phyloP scores from a whole-genome alignment of 2,329 filamentous ascomycete genomes.

The Colletotrichum lentis region DNA sequence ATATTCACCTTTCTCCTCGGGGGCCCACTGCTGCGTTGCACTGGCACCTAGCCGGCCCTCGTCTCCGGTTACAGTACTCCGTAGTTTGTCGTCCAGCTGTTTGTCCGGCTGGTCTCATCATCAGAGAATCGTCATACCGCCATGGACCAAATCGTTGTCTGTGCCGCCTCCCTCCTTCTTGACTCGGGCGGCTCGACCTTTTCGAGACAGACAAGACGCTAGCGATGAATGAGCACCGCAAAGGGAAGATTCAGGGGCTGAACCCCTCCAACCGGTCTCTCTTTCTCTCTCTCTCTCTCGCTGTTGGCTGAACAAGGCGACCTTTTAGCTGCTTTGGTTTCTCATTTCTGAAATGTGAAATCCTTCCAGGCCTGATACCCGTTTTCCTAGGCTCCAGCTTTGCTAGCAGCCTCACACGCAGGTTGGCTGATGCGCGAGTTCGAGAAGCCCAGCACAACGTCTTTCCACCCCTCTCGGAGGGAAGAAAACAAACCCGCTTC shows the following conservation, averaged over 20 bases:
- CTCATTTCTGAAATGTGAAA: background rate
- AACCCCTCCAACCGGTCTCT: background rate
- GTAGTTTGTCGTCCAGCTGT: slow-evolving; percentile 19
- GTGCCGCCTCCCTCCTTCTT: slow-evolving; percentile 24
- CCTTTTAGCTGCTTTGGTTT: background rate
- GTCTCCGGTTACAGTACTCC: slow-evolving; percentile 20
- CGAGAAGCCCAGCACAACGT: slow-evolving; percentile 12
- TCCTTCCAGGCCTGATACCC: background rate
- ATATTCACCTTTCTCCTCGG: background rate
- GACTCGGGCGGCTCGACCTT: slow-evolving; percentile 22
- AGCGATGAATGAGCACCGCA: slow-evolving; percentile 4
- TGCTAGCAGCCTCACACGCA: background rate
- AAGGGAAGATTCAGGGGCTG: slow-evolving; percentile 17
- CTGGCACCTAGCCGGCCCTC: slow-evolving; percentile 19
- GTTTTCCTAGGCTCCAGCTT: background rate
- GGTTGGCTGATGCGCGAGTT: background rate
- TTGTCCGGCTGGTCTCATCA: slow-evolving; percentile 23
- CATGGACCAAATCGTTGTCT: slow-evolving; percentile 31
- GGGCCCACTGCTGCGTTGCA: slow-evolving; percentile 19
- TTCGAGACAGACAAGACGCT: slow-evolving; percentile 24
- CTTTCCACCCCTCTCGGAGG: slow-evolving; percentile 25
- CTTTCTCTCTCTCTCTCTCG: background rate
- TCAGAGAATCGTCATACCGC: slow-evolving; percentile 30
- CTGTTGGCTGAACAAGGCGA: background rate
- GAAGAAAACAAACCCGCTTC: slow-evolving; percentile 13